Evolutionary conservation across 164 flowering plant species (phyloP).

Genomic region (Kingdonia uniflora): DNA sequence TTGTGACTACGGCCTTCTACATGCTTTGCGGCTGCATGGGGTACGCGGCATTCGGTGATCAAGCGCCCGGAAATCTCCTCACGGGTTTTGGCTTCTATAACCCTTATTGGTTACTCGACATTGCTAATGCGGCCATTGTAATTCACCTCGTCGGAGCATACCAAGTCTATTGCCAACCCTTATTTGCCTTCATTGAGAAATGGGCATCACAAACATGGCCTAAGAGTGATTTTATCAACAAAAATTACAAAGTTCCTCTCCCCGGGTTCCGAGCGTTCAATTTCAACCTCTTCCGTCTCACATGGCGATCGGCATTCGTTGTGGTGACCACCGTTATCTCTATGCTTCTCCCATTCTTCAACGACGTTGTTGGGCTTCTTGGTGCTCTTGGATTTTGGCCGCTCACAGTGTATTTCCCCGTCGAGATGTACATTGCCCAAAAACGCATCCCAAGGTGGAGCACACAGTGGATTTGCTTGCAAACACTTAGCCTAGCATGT

Average conservation of each 20-base stretch:
- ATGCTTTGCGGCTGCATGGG: conserved; percentile 65
- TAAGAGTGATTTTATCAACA: conserved; percentile 27
- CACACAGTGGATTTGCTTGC: conserved; percentile 44
- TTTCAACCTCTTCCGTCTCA: conserved; percentile 37
- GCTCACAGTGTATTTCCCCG: conserved; percentile 51
- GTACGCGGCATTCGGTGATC: conserved; percentile 60
- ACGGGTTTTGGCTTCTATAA: conserved; percentile 65
- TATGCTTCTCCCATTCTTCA: conserved; percentile 62
- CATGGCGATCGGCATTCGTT: conserved; percentile 45
- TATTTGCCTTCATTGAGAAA: conserved; percentile 57
- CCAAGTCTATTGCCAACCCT: conserved; percentile 56
- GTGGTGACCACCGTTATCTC: conserved; percentile 41
- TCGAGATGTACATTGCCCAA: conserved; percentile 54
- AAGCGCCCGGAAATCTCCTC: conserved; percentile 45
- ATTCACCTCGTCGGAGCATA: conserved; percentile 64
- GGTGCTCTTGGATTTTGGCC: conserved; percentile 73
- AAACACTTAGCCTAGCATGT: conserved; percentile 42
- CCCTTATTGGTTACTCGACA: conserved; percentile 59
- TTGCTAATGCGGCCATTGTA: conserved; percentile 54
- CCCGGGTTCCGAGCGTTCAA: conserved; percentile 24
- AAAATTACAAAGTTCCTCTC: conserved; percentile 25
- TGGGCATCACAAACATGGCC: conserved; percentile 32
- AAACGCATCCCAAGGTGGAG: conserved; percentile 54
- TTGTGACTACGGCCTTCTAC: conserved; percentile 46
- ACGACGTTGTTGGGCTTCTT: conserved; percentile 45